Base-by-base conservation (phyloP, 116 monocot species). In the Dioscorea cayenensis region DNA sequence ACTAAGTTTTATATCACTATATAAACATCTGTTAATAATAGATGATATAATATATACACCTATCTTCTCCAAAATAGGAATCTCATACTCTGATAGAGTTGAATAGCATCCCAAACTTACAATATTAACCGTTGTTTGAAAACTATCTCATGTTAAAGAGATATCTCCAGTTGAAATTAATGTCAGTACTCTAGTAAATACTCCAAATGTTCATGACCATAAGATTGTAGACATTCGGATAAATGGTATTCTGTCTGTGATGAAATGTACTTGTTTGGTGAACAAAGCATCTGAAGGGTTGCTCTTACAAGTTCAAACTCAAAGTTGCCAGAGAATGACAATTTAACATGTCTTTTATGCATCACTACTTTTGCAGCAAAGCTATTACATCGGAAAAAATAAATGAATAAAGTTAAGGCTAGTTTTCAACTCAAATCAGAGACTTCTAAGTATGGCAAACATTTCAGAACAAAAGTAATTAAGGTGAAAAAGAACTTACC, bases 251-350 rank as follows among this genome's bases (percentile, higher is more conserved):
- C 85, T 68, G 89, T 69, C 22, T 68, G 71, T 62, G 69, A 78
- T 35, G 87, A 38, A 74, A 95, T 87, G 65, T 80, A 85, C 36
- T 82, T 87, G 80, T 81, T 89, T n/a, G 92, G 92, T 52, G 95
- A 92, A 35, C 73, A 65, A 29, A 85, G 65, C 95, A 95, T 85
- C 69, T 85, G 36, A 29, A 87, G 29, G 78, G 89, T 73, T 23
- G 87, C 81, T 63, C 87, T 83, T 59, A 86, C 77, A 62, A 83
- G 83, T 36, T 91, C 92, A 59, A 73, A 22, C 65, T 83, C 81
- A 73, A 66, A 64, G 23, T 43, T 65, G 61, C 72, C 27, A 14
- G 51, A 43, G 8, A 81, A n/a, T n/a, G n/a, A 66, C 25, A 75
- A 49, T 13, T 72, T 75, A 81, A 19, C 36, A 64, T 50, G 65